Conservation (phyloP, 306 rosid species). For the Rosa persica region DNA sequence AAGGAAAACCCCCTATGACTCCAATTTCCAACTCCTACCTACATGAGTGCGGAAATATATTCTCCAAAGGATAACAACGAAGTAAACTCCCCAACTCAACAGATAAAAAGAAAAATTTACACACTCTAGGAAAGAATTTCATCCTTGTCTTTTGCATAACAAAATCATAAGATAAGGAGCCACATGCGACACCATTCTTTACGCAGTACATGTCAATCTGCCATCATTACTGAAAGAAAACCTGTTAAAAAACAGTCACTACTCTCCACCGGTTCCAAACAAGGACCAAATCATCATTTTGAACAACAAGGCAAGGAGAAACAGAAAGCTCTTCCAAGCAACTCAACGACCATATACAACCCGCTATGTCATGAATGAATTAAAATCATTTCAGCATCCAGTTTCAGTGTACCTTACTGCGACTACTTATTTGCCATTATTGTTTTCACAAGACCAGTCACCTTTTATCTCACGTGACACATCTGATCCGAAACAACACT, state of each 20-base stretch:
- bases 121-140: background rate
- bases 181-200: background rate
- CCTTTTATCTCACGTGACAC: background rate
- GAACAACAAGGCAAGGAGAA: background rate
- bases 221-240: background rate
- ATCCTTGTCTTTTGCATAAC: background rate
- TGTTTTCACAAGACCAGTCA: background rate
- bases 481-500: background rate
- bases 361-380: background rate
- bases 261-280: background rate
- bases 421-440: background rate
- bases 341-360: background rate
- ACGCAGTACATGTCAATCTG: background rate
- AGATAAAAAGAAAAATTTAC: too few relatives aligned
- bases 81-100: background rate
- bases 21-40: background rate
- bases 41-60: background rate
- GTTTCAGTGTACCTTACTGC: background rate
- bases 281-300: background rate
- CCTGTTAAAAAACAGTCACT: background rate
- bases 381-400: background rate
- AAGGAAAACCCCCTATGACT: background rate
- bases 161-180: background rate
- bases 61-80: background rate
- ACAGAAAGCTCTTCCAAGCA: background rate